phyloP scores from a whole-genome alignment of 192 early-diverging fungal species.

The Backusella mclennaniae region DNA sequence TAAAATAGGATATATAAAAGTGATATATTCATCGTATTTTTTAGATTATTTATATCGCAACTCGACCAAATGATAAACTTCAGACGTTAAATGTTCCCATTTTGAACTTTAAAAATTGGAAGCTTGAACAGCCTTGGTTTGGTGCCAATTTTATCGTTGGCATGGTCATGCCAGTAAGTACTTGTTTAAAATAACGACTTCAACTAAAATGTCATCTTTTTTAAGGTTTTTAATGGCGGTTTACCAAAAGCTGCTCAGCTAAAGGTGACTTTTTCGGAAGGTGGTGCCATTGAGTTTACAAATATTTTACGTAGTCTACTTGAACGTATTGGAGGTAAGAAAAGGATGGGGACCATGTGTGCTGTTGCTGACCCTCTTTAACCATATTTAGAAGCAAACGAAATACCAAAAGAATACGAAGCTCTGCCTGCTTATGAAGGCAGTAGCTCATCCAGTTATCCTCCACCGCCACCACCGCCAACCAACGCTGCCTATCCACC shows the following conservation, averaged over 20 bases:
- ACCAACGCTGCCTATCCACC: not conserved
- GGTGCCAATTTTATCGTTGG: constrained; percentile 48
- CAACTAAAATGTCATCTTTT: too few species aligned
- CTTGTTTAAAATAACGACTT: not conserved
- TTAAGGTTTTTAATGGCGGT: constrained; percentile 37
- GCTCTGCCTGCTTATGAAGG: constrained; percentile 34
- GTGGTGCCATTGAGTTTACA: constrained; percentile 57
- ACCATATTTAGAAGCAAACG: constrained; percentile 23
- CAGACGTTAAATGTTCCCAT: constrained; percentile 37
- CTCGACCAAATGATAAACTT: constrained; percentile 9
- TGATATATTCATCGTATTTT: not conserved
- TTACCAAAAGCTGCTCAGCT: constrained; percentile 36
- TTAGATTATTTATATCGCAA: constrained; percentile 33
- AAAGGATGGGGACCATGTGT: not conserved
- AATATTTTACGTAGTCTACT: constrained; percentile 29
- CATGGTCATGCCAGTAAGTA: constrained; percentile 39
- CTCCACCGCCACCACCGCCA: not conserved
- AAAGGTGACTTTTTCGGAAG: constrained; percentile 52
- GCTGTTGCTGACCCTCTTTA: not conserved
- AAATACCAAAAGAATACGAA: constrained; percentile 32
- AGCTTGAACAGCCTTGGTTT: constrained; percentile 56
- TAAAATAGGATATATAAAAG: not conserved
- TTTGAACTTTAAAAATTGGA: constrained; percentile 38
- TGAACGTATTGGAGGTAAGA: constrained; percentile 36
- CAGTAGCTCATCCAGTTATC: not conserved